These are phyloP conservation scores for Picochlorum sp. DNA, from an alignment of 139 green algal genomes.

Conservation along the genomic window DNA sequence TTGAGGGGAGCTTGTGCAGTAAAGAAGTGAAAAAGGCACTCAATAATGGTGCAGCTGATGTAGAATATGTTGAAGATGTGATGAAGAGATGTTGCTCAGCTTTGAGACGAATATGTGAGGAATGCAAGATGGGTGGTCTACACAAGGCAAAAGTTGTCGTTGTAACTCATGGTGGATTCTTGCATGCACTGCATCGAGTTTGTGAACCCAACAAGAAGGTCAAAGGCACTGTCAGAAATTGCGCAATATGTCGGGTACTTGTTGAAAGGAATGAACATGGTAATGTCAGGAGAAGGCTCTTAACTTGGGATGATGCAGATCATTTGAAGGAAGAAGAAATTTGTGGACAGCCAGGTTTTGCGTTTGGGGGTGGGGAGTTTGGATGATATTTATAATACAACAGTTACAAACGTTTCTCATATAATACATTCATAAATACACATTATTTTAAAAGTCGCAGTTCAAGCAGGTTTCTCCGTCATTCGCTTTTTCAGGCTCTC, in stretches of 20 bases:
- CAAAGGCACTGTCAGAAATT: background rate
- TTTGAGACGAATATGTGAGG: no score
- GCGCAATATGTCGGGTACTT: conserved; percentile 1
- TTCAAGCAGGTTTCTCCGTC: no score
- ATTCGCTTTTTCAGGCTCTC: background rate
- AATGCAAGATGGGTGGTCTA: no score
- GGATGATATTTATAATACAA: conserved; percentile 1
- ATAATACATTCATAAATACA: no score
- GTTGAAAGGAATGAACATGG: background rate
- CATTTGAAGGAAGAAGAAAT: conserved; percentile 4
- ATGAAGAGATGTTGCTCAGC: no score
- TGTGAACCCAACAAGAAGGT: background rate
- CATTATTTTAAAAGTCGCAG: no score
- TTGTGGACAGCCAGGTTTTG: background rate
- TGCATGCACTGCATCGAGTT: conserved; percentile 1
- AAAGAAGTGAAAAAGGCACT: background rate
- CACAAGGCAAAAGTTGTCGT: conserved; percentile 13
- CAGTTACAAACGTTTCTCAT: no score
- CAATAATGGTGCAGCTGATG: background rate
- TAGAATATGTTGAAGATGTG: background rate
- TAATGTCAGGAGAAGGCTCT: background rate
- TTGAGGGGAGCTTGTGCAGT: conserved; percentile 3
- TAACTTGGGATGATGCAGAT: conserved; percentile 7
- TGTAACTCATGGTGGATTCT: conserved; percentile 14
- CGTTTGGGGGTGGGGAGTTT: conserved; percentile 12